Base-by-base conservation (phyloP, 208 protist species). In the Crithidia expoeki region DNA sequence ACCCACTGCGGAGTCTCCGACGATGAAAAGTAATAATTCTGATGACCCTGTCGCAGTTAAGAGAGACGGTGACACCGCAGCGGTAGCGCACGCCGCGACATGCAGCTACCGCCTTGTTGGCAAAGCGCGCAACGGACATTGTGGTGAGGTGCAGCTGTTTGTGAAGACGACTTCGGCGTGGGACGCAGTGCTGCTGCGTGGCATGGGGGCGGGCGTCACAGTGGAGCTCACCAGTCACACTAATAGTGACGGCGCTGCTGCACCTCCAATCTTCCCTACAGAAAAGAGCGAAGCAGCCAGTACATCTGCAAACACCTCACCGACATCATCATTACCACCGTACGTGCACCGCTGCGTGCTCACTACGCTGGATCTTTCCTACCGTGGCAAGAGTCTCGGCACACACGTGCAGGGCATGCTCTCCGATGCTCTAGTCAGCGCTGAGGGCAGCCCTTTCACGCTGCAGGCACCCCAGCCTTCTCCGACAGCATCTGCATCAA, bases 321-420 rank as follows among this genome's bases (percentile, higher is more conserved):
- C 27, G 42, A 7, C 25, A 17, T 6, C 5, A 17, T 4, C 44
- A 21, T 49, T 17, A 17, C 4, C 44, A 17, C 7, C 56, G 65
- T 23, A 19, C 28, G 12, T 23, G 34, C 68, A 74, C 34, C 68
- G 76, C 19, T 78, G 76, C 50, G 71, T 79, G 16, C 52, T 95
- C 27, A 88, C 83, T 10, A 85, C 76, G 12, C 62, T 95, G 0
- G 90, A 95, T 56, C 79, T 93, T n/a, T 85, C 83, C 9, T 95
- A 93, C 65, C 84, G 90, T 7, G 90, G 90, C 23, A 95, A 93
- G 74, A 93, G 86, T 52, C 68, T 95, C 33, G 77, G 74, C 4
- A 59, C 82, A 11, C 74, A 72, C 21, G 70, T 78, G 16, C 51
- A 53, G 40, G 70, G 70, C 0, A 55, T 80, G 12, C 62, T 92